phyloP scores from a whole-genome alignment of 129 eudicot species.

The Artemisia annua region DNA sequence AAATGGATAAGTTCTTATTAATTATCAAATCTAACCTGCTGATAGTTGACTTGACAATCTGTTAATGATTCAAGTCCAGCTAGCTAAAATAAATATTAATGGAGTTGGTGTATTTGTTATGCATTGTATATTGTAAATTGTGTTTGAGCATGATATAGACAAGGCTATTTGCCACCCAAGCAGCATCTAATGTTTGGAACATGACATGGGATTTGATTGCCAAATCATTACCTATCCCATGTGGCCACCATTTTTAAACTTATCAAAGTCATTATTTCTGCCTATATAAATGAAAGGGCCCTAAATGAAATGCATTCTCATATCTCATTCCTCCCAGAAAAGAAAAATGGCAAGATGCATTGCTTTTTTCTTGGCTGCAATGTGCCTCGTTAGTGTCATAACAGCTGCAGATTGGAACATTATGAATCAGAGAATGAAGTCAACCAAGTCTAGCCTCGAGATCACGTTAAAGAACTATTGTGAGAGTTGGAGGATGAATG shows the following conservation, averaged over 20 bases:
- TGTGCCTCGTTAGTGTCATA: slow-evolving; percentile 20
- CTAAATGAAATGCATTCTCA: background rate
- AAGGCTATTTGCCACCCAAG: background rate
- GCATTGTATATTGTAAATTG: slow-evolving; percentile 8
- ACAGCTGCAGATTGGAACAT: slow-evolving; percentile 61
- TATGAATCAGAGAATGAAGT: slow-evolving; percentile 30
- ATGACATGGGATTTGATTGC: background rate
- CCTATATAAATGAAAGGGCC: slow-evolving; percentile 14
- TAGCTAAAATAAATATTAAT: no score
- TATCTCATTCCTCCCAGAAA: background rate
- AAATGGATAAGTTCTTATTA: background rate
- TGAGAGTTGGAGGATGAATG: slow-evolving; percentile 77
- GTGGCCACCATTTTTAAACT: slow-evolving; percentile 4
- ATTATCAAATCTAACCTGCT: background rate
- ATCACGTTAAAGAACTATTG: slow-evolving; percentile 59
- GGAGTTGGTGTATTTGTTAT: background rate
- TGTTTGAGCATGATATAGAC: no score
- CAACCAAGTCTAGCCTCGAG: slow-evolving; percentile 35
- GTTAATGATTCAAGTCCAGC: background rate
- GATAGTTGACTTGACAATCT: slow-evolving; percentile 21
- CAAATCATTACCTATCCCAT: slow-evolving; percentile 9
- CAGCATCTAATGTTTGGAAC: background rate
- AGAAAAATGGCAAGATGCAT: slow-evolving; percentile 37
- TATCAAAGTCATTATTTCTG: background rate
- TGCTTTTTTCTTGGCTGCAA: slow-evolving; percentile 23